Evolutionary conservation across 1,284 basidiomycete species (phyloP), one percentile per base, ranked within the genome.

Genomic region (Rhodotorula sp.): DNA sequence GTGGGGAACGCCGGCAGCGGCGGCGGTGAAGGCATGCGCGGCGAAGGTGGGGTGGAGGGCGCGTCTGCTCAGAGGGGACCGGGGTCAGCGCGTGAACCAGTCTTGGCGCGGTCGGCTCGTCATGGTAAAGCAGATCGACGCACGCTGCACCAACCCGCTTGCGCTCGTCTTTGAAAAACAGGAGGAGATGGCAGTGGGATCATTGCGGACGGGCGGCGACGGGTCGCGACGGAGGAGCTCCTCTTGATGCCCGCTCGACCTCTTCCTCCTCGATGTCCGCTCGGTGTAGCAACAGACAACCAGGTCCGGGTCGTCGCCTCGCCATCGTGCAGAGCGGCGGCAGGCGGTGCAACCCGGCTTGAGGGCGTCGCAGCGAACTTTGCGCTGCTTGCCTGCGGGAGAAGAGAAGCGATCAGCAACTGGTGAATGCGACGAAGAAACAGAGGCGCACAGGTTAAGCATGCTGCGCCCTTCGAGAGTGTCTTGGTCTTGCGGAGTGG

Each of bases 361-460:
- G 36, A 60, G 36, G 4, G 61, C 70, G 41, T 68, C 56, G 48
- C 70, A 71, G 21, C 58, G 37, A 7, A 71, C 70, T n/a, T 71
- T 71, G 61, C 70, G 66, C 5, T 41, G 39, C 46, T 71, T 60
- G 37, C 56, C 59, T 61, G 37, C 48, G 48, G 10, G 25, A 50
- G 48, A 27, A 7, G 27, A n/a, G 6, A 9, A 10, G 48, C 15
- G n/a, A n/a, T 15, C 27, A 51, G 50, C 27, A n/a, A n/a, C n/a
- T 12, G 10, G 48, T 19, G 48, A 50, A 12, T 27, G 51, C 17
- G 15, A 7, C 5, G 17, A 29, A n/a, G 51, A 53, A 29, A 29
- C 3, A 27, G 29, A 32, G 51, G 51, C 44, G 44, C 44, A 44
- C 44, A 44, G 44, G 44, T 44, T 12, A 44, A 4, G 48, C 48